phyloP scores from a whole-genome alignment of 371 early-diverging fungal genomes.

The Rhizopus arrhizus region DNA sequence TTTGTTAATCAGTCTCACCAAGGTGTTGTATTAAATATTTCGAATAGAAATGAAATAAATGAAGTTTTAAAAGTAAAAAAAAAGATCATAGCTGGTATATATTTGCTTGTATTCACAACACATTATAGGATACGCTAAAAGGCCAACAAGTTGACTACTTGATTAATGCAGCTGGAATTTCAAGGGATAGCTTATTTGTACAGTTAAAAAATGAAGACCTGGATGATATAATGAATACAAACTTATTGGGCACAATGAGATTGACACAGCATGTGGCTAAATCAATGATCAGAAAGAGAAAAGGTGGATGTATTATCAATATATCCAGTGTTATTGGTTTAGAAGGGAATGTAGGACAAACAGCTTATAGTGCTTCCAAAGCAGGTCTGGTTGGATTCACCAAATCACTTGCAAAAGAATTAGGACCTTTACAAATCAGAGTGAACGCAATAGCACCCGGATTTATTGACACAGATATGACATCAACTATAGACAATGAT shows the following conservation, averaged over 20 bases:
- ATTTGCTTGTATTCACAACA: background rate
- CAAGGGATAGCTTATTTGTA: constrained; percentile 59
- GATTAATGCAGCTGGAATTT: constrained; percentile 71
- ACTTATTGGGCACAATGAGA: constrained; percentile 75
- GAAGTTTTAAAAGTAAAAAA: constrained; percentile 44
- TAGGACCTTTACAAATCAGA: constrained; percentile 72
- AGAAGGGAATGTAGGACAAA: constrained; percentile 78
- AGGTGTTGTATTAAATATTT: constrained; percentile 54
- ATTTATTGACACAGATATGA: constrained; percentile 88
- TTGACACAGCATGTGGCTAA: constrained; percentile 60
- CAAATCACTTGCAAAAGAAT: constrained; percentile 78
- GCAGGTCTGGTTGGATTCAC: constrained; percentile 86
- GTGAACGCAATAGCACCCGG: constrained; percentile 90
- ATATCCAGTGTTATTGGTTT: constrained; percentile 81
- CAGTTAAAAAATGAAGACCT: constrained; percentile 52
- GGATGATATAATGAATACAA: constrained; percentile 61
- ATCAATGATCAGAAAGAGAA: constrained; percentile 57
- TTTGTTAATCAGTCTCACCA: constrained; percentile 33
- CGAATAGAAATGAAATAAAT: constrained; percentile 44
- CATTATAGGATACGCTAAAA: constrained; percentile 28
- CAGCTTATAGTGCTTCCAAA: constrained; percentile 83
- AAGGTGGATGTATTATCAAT: constrained; percentile 80
- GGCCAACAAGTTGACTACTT: constrained; percentile 49
- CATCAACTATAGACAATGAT: constrained; percentile 47
- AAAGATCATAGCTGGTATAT: background rate